Conservation (phyloP, 192 early-diverging fungal genomes). For the Rhizophagus sp. region DNA sequence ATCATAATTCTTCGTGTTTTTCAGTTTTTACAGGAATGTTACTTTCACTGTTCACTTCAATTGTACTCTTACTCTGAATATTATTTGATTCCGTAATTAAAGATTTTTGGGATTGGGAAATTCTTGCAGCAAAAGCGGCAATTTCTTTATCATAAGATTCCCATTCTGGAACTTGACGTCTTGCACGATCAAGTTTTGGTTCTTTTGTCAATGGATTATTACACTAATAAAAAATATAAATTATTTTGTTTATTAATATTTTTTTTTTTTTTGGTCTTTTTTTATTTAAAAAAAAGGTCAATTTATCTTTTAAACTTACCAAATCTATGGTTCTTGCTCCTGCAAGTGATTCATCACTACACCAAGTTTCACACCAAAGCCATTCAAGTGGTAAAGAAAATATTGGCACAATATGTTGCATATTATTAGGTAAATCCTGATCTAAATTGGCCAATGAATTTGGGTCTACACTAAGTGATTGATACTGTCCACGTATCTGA, state of each 20-base stretch:
- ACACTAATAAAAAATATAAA: constrained; percentile 57
- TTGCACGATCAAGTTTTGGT: constrained; percentile 94
- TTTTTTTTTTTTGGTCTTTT: too few species aligned
- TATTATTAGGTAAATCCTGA: constrained; percentile 98
- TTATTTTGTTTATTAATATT: background rate
- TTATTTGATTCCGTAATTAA: background rate
- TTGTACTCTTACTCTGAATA: too few species aligned
- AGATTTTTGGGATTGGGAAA: background rate
- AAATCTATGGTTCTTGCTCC: constrained; percentile 96
- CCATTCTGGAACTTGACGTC: constrained; percentile 94
- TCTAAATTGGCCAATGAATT: constrained; percentile 92
- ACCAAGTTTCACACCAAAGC: constrained; percentile 99
- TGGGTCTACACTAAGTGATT: constrained; percentile 84
- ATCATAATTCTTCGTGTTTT: too few species aligned
- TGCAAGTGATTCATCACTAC: constrained; percentile 79
- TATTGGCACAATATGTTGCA: constrained; percentile 90
- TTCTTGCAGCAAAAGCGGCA: constrained; percentile 43
- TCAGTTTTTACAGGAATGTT: too few species aligned
- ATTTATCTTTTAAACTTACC: constrained; percentile 45
- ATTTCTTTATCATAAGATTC: constrained; percentile 77
- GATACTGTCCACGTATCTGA: constrained; percentile 89
- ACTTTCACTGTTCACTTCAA: too few species aligned
- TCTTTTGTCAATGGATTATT: constrained; percentile 99
- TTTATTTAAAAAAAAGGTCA: too few species aligned
- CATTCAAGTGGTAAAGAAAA: constrained; percentile 94